Evolutionary conservation across 2,329 filamentous ascomycete species (phyloP).

Genomic region (Apiospora phragmitis): DNA sequence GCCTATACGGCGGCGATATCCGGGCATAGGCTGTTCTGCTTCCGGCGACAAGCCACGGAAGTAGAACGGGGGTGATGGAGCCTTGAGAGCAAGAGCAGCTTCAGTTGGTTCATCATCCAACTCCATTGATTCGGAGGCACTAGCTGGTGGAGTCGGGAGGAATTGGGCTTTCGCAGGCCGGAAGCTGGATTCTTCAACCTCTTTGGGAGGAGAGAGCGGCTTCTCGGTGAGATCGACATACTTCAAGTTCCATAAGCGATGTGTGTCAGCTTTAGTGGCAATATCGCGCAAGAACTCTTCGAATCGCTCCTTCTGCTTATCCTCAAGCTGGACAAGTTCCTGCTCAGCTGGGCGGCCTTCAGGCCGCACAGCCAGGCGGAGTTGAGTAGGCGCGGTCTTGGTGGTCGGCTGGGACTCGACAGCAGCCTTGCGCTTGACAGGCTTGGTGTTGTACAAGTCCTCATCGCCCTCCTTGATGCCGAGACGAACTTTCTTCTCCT

Average conservation of each 20-base stretch:
- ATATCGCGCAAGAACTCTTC: conserved; percentile 80
- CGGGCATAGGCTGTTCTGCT: conserved; percentile 49
- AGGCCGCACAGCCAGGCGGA: conserved; percentile 68
- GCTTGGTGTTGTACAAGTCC: conserved; percentile 87
- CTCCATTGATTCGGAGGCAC: conserved; percentile 57
- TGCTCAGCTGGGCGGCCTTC: conserved; percentile 70
- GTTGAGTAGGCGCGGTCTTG: conserved; percentile 60
- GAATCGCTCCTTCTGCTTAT: conserved; percentile 78
- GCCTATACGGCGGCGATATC: conserved; percentile 81
- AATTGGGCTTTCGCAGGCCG: conserved; percentile 72
- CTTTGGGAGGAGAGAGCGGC: conserved; percentile 77
- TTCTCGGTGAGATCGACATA: conserved; percentile 86
- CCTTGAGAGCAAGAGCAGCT: conserved; percentile 28
- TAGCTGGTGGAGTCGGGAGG: conserved; percentile 64
- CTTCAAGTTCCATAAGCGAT: conserved; percentile 87
- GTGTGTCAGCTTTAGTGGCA: conserved; percentile 82
- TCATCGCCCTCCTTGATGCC: conserved; percentile 92
- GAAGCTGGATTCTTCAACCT: conserved; percentile 65
- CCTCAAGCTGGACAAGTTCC: conserved; percentile 75
- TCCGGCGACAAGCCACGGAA: conserved; percentile 45
- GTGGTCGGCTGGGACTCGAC: conserved; percentile 60
- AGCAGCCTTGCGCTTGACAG: conserved; percentile 63
- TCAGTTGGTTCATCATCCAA: conserved; percentile 45
- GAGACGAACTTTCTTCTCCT: conserved; percentile 84
- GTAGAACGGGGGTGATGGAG: conserved; percentile 36